Evolutionary conservation across 495 filamentous ascomycete species (phyloP), one percentile per base, ranked within the genome.

Genomic region (Pyronema omphalodes): DNA sequence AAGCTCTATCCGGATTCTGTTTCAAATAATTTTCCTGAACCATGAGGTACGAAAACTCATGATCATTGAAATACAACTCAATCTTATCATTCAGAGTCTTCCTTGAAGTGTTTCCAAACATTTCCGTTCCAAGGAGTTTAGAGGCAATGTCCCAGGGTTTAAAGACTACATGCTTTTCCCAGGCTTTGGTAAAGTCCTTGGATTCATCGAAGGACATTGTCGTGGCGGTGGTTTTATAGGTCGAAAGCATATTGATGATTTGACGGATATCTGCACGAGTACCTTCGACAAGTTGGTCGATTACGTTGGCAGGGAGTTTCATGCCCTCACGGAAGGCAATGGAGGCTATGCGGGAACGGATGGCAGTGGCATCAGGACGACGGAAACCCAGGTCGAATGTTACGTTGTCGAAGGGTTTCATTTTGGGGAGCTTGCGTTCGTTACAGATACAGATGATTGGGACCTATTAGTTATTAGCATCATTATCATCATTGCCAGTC

Each of bases 391-490:
- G 67, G 52, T 94, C 88, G 62, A 74, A 85, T 15, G 84, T 80
- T 53, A 89, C 80, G 57, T 71, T 70, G 61, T 96, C 87, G 62
- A 99, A 96, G 0, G 91, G 91, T 69, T 86, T 95, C 91, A 99
- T 95, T 74, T 99, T 99, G 37, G 81, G 91, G 49, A 84, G 69
- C 55, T 74, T 80, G 57, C 91, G 81, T 61, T 99, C 91, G 62
- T 99, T 99, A 73, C 93, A 99, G 60, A 99, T 94, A 36, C 95
- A 74, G 56, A 99, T 95, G 58, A 99, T 83, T 0, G 91, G 91
- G 33, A 99, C 82, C 58, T 87, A 19, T 46, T 46, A 29, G 33
- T 9, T 34, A 52, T 65, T 36, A 63, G 58, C 45, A 49, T 37
- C 15, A 29, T 50, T 51, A 36, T 7, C 6, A 11, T 14, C 14